Base-by-base conservation (phyloP, 345 rosid species). In the Cardiospermum halicacabum region DNA sequence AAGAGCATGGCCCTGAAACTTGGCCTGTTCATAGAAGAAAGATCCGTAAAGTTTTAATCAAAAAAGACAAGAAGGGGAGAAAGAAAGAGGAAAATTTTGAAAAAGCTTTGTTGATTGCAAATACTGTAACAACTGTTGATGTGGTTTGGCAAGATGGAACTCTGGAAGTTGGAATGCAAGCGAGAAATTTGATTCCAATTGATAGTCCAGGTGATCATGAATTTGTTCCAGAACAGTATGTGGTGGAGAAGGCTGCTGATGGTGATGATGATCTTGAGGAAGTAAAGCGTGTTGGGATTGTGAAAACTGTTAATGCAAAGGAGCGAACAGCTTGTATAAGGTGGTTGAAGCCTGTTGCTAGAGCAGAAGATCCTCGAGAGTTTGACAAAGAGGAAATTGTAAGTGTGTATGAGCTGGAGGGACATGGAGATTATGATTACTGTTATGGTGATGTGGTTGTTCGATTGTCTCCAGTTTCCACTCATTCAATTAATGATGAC, bases 131-230 rank as follows among this genome's bases (percentile, higher is more conserved):
- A 36, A 69, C 54, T 36, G 89, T 89, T 76, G 90, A 86, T 84
- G 90, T 95, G 60, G 83, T 80, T 31, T 95, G 97, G 98, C 99
- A 95, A 68, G 96, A 89, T 73, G 96, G 99, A 60, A 81, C 75
- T 28, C 67, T 67, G 59, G 96, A 82, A 69, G 27, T 26, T 57
- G 80, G 82, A 34, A 67, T 88, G 60, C 77, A 75, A 64, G 82
- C 94, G 39, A 85, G 74, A 32, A 73, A 72, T 42, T 69, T 91
- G 83, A 82, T 89, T 78, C 96, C 99, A 57, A 82, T 95, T 68
- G 97, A 91, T 77, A 95, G 84, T 58, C 99, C 96, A 55, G 98
- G 97, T 72, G 97, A 95, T 81, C 98, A 91, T 63, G 99, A 95
- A 81, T 95, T 91, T 79, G 85, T 87, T 63, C 68, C 96, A 9